Conservation (phyloP, 257 asterid species). For the Jacaranda mimosifolia region DNA sequence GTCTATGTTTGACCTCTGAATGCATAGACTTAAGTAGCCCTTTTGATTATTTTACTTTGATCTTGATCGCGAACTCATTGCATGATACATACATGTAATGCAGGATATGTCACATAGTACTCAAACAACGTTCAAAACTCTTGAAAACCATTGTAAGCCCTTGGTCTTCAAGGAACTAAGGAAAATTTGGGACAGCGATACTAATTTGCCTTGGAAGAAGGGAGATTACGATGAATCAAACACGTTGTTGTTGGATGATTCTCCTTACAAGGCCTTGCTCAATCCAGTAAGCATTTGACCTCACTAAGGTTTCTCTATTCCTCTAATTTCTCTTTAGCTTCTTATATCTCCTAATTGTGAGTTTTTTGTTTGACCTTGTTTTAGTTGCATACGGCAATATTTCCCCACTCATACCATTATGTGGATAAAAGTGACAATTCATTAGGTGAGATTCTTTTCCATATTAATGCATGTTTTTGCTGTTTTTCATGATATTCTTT, state of each 20-base stretch:
- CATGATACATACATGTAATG: slow-evolving; percentile 36
- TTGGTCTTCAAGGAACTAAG: slow-evolving; percentile 84
- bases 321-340: slow-evolving; percentile 3
- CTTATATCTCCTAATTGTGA: slow-evolving; percentile 6
- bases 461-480: not conserved
- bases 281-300: slow-evolving; percentile 75
- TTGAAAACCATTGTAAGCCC: slow-evolving; percentile 72
- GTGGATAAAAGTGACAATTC: slow-evolving; percentile 55
- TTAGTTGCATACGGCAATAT: slow-evolving; percentile 78
- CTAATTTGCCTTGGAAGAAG: slow-evolving; percentile 67
- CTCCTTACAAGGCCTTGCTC: slow-evolving; percentile 94
- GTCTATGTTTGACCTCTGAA: slow-evolving; percentile 18
- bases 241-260: slow-evolving; percentile 87
- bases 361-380: slow-evolving; percentile 32
- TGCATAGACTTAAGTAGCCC: not conserved
- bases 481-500: slow-evolving; percentile 21
- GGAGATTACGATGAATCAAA: slow-evolving; percentile 82
- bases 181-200: slow-evolving; percentile 70
- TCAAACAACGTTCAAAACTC: slow-evolving; percentile 61
- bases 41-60: slow-evolving; percentile 11
- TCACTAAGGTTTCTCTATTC: slow-evolving; percentile 10
- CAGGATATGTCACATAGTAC: slow-evolving; percentile 76
- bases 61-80: slow-evolving; percentile 9
- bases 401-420: slow-evolving; percentile 62
- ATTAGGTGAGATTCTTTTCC: slow-evolving; percentile 58